phyloP scores from a whole-genome alignment of 163 green algal species.

The Coccomyxa subellipsoidea region DNA sequence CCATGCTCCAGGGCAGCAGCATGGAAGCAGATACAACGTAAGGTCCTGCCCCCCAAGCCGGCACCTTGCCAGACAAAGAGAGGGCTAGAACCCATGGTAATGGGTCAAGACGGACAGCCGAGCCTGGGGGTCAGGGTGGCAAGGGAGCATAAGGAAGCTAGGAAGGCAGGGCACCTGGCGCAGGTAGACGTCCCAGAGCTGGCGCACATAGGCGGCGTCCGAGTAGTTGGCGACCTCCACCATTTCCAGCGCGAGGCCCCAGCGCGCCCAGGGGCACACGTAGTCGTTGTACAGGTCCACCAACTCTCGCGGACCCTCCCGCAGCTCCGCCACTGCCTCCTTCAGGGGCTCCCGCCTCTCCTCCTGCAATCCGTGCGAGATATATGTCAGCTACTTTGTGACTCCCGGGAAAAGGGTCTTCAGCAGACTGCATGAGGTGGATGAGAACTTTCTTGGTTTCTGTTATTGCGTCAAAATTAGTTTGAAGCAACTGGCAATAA shows the following conservation, averaged over 20 bases:
- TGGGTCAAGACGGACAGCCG: too few relatives aligned
- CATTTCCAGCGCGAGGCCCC: slow-evolving; percentile 76
- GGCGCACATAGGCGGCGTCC: slow-evolving; percentile 56
- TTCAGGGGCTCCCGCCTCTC: not conserved
- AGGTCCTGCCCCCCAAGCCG: too few relatives aligned
- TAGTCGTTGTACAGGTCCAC: slow-evolving; percentile 81
- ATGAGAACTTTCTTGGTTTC: too few relatives aligned
- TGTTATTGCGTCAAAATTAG: too few relatives aligned
- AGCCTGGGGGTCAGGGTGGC: too few relatives aligned
- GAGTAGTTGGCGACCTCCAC: slow-evolving; percentile 61
- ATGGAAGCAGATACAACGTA: too few relatives aligned
- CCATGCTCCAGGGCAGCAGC: too few relatives aligned
- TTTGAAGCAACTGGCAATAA: too few relatives aligned
- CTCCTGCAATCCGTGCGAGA: not conserved
- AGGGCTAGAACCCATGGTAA: too few relatives aligned
- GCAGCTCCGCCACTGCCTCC: slow-evolving; percentile 22
- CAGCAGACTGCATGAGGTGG: too few relatives aligned
- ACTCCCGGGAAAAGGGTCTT: too few relatives aligned
- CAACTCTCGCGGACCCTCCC: slow-evolving; percentile 42
- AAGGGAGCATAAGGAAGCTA: not conserved
- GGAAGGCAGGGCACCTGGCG: slow-evolving; percentile 2
- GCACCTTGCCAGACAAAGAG: too few relatives aligned
- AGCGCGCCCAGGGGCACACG: slow-evolving; percentile 62
- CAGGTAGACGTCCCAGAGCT: slow-evolving; percentile 82
- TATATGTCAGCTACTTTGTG: not conserved